These are phyloP conservation scores for Blumeriella jaapii DNA, from an alignment of 2,329 filamentous ascomycete species.

Conservation along the genomic window DNA sequence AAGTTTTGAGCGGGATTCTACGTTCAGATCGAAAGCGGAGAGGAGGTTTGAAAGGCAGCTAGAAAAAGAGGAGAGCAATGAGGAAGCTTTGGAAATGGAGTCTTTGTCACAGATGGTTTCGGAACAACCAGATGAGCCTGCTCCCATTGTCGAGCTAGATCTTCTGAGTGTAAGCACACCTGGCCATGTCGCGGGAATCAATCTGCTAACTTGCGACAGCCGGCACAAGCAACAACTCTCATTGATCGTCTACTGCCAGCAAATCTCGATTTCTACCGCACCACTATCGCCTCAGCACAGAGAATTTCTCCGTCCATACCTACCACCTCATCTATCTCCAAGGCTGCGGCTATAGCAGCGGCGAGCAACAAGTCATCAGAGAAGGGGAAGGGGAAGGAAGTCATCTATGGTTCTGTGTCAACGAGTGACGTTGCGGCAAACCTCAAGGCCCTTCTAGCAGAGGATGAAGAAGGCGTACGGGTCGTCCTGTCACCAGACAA, in stretches of 20 bases:
- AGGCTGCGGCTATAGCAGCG: constrained; percentile 28
- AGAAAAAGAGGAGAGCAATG: constrained; percentile 3
- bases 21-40: constrained; percentile 25
- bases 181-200: no score
- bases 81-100: constrained; percentile 7
- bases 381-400: constrained; percentile 16
- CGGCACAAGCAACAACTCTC: constrained; percentile 16
- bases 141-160: no score
- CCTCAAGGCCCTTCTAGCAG: constrained; percentile 36
- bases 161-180: no score
- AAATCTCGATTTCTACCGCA: constrained; percentile 24
- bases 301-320: constrained; percentile 25
- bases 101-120: not conserved
- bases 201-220: constrained; percentile 13
- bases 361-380: constrained; percentile 22
- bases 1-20: constrained; percentile 34
- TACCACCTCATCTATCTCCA: constrained; percentile 26
- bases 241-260: constrained; percentile 20
- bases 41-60: constrained; percentile 9
- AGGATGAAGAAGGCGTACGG: constrained; percentile 38
- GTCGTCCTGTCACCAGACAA: constrained; percentile 38
- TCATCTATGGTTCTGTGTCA: constrained; percentile 42
- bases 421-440: constrained; percentile 37
- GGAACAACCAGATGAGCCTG: constrained; percentile 1
- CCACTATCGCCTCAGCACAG: constrained; percentile 20